phyloP scores from a whole-genome alignment of 2,329 filamentous ascomycete species.

The Hymenoscyphus repandus region DNA sequence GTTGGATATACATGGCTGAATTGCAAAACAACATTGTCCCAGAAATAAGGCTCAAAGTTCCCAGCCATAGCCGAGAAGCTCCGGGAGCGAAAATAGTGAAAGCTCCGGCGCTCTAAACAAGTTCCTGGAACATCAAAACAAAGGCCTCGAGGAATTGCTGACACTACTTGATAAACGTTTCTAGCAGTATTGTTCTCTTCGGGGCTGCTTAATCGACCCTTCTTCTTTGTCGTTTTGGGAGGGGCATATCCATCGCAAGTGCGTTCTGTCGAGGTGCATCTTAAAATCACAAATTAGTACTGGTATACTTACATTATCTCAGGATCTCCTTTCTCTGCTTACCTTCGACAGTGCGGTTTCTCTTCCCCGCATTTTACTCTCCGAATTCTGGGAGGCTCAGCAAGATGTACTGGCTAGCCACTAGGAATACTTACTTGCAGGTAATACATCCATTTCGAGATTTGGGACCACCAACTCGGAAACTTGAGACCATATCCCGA shows the following conservation, averaged over 20 bases:
- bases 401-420: not conserved
- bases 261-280: constrained; percentile 10
- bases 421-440: constrained; percentile 10
- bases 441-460: constrained; percentile 9
- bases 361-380: constrained; percentile 20
- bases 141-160: not conserved
- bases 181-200: not conserved
- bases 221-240: constrained; percentile 1
- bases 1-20: constrained; percentile 11
- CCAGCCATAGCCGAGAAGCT: constrained; percentile 16
- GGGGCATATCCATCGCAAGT: constrained; percentile 17
- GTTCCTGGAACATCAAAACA: constrained; percentile 6
- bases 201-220: not conserved
- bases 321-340: not conserved
- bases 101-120: constrained; percentile 12
- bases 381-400: constrained; percentile 10
- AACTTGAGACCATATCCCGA: constrained; percentile 7
- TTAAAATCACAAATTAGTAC: not conserved
- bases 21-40: constrained; percentile 11
- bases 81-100: constrained; percentile 19
- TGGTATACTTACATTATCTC: not conserved
- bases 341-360: constrained; percentile 15
- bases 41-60: constrained; percentile 18
- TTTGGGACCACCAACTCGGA: not conserved
- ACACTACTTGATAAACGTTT: not conserved